phyloP scores from a whole-genome alignment of 2,329 filamentous ascomycete genomes.

The Monosporascus sp. region DNA sequence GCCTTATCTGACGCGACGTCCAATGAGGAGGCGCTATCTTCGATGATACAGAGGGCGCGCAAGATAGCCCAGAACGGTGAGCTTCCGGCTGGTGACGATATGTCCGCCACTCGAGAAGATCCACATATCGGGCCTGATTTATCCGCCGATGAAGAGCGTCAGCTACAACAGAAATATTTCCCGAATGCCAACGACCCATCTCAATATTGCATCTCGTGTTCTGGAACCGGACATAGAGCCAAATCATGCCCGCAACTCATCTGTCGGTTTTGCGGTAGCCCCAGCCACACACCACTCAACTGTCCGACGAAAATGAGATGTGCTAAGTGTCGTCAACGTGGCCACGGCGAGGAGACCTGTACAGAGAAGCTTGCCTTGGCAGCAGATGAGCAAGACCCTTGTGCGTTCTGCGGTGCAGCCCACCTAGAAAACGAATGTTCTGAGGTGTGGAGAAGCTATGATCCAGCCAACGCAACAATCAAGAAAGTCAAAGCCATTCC shows the following conservation, averaged over 20 bases:
- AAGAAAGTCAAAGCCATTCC: constrained; percentile 47
- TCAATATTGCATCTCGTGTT: constrained; percentile 49
- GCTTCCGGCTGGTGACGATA: no score
- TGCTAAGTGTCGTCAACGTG: constrained; percentile 56
- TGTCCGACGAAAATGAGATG: constrained; percentile 51
- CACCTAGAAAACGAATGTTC: constrained; percentile 59
- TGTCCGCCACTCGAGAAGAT: not conserved
- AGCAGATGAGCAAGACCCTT: constrained; percentile 51
- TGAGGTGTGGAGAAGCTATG: constrained; percentile 55
- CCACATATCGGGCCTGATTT: constrained; percentile 3
- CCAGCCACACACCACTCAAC: constrained; percentile 42
- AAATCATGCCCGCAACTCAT: constrained; percentile 38
- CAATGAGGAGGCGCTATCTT: constrained; percentile 6
- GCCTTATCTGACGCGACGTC: constrained; percentile 11
- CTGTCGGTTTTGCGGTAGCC: constrained; percentile 45
- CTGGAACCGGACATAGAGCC: constrained; percentile 41
- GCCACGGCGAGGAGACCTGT: constrained; percentile 51
- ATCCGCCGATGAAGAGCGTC: constrained; percentile 26
- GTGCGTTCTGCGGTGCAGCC: constrained; percentile 54
- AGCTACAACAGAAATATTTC: constrained; percentile 45
- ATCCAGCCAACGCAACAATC: constrained; percentile 33
- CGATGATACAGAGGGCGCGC: constrained; percentile 10
- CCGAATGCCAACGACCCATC: constrained; percentile 40
- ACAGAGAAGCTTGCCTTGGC: constrained; percentile 49
- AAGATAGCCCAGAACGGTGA: not conserved